Conservation (phyloP, 305 asterid genomes). For the Stenogyne calaminthoides region DNA sequence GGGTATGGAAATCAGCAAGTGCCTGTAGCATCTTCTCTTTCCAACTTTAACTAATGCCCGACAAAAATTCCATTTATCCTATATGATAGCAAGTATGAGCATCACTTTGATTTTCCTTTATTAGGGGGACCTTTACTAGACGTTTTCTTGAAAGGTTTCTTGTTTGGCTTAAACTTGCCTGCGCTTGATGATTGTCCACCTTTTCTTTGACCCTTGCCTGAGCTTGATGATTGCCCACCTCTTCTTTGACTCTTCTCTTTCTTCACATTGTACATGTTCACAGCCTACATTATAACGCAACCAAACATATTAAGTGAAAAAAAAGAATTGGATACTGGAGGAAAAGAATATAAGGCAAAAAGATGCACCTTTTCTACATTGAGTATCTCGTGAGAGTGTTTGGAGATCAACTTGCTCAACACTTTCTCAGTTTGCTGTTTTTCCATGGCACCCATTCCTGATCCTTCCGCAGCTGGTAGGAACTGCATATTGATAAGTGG, state of each 20-base stretch:
- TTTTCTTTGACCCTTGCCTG: conserved; percentile 46
- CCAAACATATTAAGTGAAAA: background rate
- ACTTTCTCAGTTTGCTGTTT: conserved; percentile 86
- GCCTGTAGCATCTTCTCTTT: background rate
- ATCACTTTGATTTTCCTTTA: conserved; percentile 65
- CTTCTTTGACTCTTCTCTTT: conserved; percentile 64
- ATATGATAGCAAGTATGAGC: background rate
- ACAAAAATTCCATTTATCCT: conserved; percentile 14
- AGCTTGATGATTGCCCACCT: conserved; percentile 46
- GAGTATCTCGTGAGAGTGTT: conserved; percentile 86
- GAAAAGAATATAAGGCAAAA: background rate
- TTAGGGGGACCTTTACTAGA: conserved; percentile 44
- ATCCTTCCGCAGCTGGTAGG: conserved; percentile 88
- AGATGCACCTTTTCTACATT: conserved; percentile 78
- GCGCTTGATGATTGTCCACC: conserved; percentile 49
- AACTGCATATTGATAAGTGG: conserved; percentile 50
- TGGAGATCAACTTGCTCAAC: conserved; percentile 72
- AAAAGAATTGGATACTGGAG: background rate
- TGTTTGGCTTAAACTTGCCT: conserved; percentile 61
- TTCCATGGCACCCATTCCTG: conserved; percentile 89
- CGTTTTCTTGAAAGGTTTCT: conserved; percentile 70
- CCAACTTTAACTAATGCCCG: background rate
- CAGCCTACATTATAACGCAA: conserved; percentile 60
- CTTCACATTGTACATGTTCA: conserved; percentile 87
- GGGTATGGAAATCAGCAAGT: background rate